Evolutionary conservation across 1,284 basidiomycete genomes (phyloP).

Genomic region (Sutorius eximius): DNA sequence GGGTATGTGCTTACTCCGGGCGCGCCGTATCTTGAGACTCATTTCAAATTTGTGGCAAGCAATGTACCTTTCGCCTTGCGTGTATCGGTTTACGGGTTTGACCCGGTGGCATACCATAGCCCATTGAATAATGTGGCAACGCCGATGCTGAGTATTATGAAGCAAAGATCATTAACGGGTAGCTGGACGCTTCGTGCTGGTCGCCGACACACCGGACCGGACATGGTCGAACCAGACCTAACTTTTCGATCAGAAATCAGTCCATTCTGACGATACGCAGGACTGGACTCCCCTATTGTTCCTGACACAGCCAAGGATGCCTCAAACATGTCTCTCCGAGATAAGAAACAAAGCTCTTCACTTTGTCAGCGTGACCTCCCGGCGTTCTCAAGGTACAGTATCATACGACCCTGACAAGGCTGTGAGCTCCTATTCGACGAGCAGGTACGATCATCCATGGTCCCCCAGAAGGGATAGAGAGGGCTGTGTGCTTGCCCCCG

Average conservation of each 20-base stretch:
- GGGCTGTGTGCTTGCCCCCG: conserved; percentile 38
- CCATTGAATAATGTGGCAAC: not conserved
- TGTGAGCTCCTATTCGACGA: conserved; percentile 35
- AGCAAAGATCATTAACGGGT: not conserved
- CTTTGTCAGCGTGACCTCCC: too few species aligned
- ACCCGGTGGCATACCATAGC: not conserved
- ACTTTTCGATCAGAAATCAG: too few species aligned
- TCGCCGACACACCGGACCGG: not conserved
- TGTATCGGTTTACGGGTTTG: not conserved
- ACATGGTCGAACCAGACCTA: too few species aligned
- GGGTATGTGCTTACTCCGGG: not conserved
- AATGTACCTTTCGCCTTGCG: not conserved
- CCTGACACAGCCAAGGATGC: not conserved
- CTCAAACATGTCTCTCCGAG: not conserved
- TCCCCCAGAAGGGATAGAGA: conserved; percentile 42
- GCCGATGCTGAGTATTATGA: not conserved
- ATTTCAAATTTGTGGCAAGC: not conserved
- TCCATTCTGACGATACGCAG: too few species aligned
- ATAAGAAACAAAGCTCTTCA: not conserved
- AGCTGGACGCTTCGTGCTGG: not conserved
- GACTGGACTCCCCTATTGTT: not conserved
- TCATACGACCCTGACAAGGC: conserved; percentile 38
- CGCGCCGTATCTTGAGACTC: not conserved
- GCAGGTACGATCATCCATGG: conserved; percentile 34
- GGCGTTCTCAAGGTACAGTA: too few species aligned